A percentile compares a stretch with the other conserved stretches of the same genome.
phyloP scores from a whole-genome alignment of 1,284 basidiomycete genomes.

The Malassezia dermatis region DNA sequence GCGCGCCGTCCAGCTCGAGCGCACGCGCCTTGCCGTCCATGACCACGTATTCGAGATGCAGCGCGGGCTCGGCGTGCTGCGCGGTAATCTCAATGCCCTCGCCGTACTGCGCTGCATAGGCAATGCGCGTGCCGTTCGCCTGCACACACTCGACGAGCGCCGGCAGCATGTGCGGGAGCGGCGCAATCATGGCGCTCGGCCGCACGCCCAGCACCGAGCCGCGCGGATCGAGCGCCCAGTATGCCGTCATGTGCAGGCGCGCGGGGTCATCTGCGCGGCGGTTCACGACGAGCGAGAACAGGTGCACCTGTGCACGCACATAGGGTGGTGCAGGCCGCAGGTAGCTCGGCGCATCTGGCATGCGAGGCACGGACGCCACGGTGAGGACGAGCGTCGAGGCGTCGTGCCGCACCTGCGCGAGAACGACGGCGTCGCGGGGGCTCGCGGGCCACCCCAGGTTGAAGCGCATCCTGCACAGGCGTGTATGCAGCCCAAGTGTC shows the following conservation, averaged over 20 bases:
- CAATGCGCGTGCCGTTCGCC: constrained; percentile 63
- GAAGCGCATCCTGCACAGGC: constrained; percentile 79
- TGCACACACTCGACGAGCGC: constrained; percentile 68
- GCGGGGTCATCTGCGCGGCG: constrained; percentile 52
- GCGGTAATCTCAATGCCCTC: constrained; percentile 63
- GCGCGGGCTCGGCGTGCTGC: constrained; percentile 71
- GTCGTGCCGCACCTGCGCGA: constrained; percentile 23
- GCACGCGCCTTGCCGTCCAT: constrained; percentile 59
- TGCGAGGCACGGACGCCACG: constrained; percentile 86
- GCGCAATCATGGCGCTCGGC: constrained; percentile 47
- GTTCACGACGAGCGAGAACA: constrained; percentile 92
- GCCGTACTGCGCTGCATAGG: constrained; percentile 68
- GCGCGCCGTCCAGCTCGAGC: constrained; percentile 52
- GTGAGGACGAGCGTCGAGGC: constrained; percentile 69
- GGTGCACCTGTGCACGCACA: constrained; percentile 75
- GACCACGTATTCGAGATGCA: constrained; percentile 75
- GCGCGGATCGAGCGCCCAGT: constrained; percentile 92
- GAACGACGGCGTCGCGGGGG: constrained; percentile 47
- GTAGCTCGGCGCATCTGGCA: constrained; percentile 81
- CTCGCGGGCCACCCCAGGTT: constrained; percentile 91
- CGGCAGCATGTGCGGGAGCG: constrained; percentile 68
- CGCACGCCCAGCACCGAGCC: constrained; percentile 59
- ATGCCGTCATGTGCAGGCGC: constrained; percentile 60
- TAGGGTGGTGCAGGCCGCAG: constrained; percentile 86
- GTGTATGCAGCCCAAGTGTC: constrained; percentile 71